Conservation (phyloP, 352 stramenopile species). For the Plasmopara halstedii region DNA sequence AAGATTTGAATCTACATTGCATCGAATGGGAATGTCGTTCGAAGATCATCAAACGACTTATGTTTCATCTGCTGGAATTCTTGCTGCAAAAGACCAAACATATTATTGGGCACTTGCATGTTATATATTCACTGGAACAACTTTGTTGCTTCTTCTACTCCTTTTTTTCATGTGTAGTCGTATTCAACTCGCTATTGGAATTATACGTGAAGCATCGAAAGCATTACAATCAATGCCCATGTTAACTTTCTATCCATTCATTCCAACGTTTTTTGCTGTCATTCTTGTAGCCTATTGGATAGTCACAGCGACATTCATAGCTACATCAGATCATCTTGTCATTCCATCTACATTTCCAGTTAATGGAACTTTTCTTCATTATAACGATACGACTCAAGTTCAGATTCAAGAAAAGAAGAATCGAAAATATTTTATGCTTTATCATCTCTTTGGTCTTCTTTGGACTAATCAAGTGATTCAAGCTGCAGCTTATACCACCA, state of each 20-base stretch:
- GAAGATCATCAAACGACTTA: conserved; percentile 37
- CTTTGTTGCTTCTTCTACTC: conserved; percentile 54
- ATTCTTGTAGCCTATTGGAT: conserved; percentile 70
- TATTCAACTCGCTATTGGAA: conserved; percentile 80
- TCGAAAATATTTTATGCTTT: conserved; percentile 74
- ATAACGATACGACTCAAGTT: conserved; percentile 15
- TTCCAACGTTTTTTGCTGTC: conserved; percentile 61
- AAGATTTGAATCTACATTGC: conserved; percentile 41
- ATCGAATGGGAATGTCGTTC: conserved; percentile 38
- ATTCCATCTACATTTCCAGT: no score
- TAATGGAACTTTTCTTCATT: background rate
- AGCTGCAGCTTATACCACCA: conserved; percentile 58
- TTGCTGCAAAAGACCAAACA: conserved; percentile 36
- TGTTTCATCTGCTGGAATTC: conserved; percentile 45
- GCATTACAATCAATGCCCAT: conserved; percentile 71
- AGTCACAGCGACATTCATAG: conserved; percentile 70
- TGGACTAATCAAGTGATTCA: conserved; percentile 87
- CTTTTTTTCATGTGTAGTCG: conserved; percentile 76
- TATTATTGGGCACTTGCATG: conserved; percentile 69
- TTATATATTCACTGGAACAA: conserved; percentile 64
- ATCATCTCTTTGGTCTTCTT: conserved; percentile 76
- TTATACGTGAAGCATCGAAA: conserved; percentile 81
- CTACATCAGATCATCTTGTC: conserved; percentile 49
- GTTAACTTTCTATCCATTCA: conserved; percentile 66
- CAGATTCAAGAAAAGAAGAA: conserved; percentile 51